Evolutionary conservation across 495 filamentous ascomycete species (phyloP), one percentile per base, ranked within the genome.

Genomic region (Apiosordaria backusii): DNA sequence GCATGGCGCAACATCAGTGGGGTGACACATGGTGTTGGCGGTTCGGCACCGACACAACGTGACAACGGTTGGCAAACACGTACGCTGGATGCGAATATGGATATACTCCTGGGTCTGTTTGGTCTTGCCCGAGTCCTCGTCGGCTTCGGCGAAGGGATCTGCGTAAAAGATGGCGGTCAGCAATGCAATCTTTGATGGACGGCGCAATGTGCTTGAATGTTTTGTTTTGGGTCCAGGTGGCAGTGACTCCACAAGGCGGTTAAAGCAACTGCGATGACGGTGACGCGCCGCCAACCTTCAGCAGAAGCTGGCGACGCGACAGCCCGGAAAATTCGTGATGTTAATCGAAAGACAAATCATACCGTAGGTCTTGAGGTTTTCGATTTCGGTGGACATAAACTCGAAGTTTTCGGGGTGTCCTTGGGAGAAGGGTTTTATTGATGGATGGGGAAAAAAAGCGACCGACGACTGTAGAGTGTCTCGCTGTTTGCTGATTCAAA

Each of bases 111-210:
- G 92, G 50, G 80, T 71, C 81, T 92, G 90, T 85, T 96, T 90
- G 79, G 87, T 89, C 81, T 95, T 90, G 83, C 92, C 93, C 80
- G 91, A 92, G 82, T 95, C 92, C 87, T 97, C 94, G 91, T 98
- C 95, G 89, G 94, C 96, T 91, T 99, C 95, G 89, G 95, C 95
- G 94, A 99, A 99, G 90, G 95, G 95, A 90, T 99, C 93, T 97
- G 78, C 45, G 15, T 5, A 4, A 27, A 4, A 27, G n/a, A 18
- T 55, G 15, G 59, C 59, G 26, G 35, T 45, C 35, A 45, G 35
- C 9, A 45, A 45, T 45, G 35, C 3, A n/a, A 2, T 13, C 35
- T 45, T 45, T 45, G 35, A 45, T 45, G 0, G 10, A 45, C 35
- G 35, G 5, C 1, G 35, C 35, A 45, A 45, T 45, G 35, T 45